A percentile compares a stretch with the other conserved stretches of the same genome.
Evolutionary conservation across 208 protist genomes (phyloP).

Genomic region (Naegleria gruberi): DNA sequence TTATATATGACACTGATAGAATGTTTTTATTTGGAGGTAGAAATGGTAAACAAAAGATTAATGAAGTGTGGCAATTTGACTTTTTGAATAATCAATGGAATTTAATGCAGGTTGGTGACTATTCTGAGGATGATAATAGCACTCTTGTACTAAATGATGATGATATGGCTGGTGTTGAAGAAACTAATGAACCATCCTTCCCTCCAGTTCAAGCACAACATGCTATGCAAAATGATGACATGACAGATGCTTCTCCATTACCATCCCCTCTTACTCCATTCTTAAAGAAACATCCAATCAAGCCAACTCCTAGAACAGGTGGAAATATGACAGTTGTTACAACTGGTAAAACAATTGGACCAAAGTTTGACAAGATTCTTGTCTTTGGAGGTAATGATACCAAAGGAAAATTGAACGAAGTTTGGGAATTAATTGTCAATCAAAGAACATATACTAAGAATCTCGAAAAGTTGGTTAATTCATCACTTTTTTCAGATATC

Average conservation of each 20-base stretch:
- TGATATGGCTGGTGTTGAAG: neutral
- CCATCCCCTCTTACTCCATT: neutral
- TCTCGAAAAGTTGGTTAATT: neutral
- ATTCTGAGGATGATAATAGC: neutral
- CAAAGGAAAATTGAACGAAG: neutral
- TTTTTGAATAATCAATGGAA: neutral
- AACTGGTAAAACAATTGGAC: neutral
- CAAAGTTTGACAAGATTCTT: neutral
- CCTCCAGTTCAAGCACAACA: too few species aligned
- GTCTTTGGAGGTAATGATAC: neutral
- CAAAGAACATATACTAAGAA: neutral
- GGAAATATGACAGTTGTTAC: neutral
- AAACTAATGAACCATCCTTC: neutral
- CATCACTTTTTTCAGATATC: neutral
- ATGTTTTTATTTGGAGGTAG: conserved; percentile 7
- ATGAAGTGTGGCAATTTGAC: conserved; percentile 6
- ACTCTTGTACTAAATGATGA: neutral
- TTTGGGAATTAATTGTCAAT: neutral
- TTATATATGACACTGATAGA: neutral
- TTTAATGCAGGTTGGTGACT: conserved; percentile 2
- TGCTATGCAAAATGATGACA: neutral
- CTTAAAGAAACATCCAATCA: neutral
- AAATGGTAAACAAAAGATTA: conserved; percentile 14
- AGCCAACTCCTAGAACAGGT: neutral
- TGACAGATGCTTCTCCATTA: neutral